Evolutionary conservation across 352 stramenopile genomes (phyloP), one percentile per base, ranked within the genome.

Genomic region (Globisporangium okanoganense): DNA sequence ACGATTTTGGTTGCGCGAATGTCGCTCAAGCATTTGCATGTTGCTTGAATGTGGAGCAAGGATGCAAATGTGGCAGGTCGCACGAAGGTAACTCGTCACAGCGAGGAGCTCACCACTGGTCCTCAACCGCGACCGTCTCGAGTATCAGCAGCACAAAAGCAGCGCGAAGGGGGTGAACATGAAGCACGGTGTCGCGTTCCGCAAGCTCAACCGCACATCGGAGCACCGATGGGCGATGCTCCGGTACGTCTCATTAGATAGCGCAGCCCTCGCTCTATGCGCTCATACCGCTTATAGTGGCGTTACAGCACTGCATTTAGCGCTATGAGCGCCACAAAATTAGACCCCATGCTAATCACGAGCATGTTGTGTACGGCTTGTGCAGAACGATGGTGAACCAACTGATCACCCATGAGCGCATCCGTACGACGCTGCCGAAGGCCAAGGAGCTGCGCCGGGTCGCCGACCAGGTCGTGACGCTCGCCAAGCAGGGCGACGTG

Each of bases 331-430:
- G 20, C 9, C 14, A 6, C 7, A 35, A 53, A n/a, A 18, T 29
- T 38, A 3, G 31, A 10, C 41, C 5, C 1, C 8, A 7, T 47
- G 1, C 40, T 49, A 7, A 20, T 49, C 16, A 41, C 31, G 29
- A 31, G 8, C 20, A 27, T 54, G 31, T 27, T 25, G 24, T 62
- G 41, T 60, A 14, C 33, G 9, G 13, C 14, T 62, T 45, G 25
- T 50, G 63, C 60, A 95, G 84, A 44, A 99, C 97, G 43, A 97
- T 98, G 85, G 90, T 98, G 51, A 98, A 95, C 60, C 97, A 97
- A 59, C 82, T 99, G 54, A 96, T 99, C 66, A 96, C 98, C 66
- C 95, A 99, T 72, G 97, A 99, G 72, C 91, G 97, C 52, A 98
- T 99, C 65, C 92, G 90, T 69, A 99, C 96, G 60, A 99, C 97